Conservation (phyloP, 2,329 filamentous ascomycete species). For the Fusarium lyarnte region DNA sequence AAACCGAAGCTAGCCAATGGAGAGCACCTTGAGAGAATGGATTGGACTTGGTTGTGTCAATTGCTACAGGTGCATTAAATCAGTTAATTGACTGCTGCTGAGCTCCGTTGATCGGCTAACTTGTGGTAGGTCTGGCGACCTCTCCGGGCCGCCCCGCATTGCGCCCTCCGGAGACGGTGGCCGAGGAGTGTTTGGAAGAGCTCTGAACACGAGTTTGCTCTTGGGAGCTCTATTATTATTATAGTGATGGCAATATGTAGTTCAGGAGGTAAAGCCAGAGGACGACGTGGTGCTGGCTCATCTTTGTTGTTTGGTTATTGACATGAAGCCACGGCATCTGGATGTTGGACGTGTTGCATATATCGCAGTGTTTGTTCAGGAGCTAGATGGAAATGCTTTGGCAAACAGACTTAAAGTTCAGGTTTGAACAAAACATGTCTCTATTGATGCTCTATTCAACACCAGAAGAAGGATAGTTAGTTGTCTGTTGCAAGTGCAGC, state of each 20-base stretch:
- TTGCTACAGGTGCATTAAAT: not conserved
- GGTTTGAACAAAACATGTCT: not conserved
- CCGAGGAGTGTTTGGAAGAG: not conserved
- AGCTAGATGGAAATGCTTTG: not conserved
- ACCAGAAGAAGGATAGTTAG: constrained; percentile 1
- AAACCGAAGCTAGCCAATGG: constrained; percentile 10
- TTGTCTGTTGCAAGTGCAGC: not conserved
- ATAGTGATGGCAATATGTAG: not conserved
- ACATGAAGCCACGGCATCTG: not conserved
- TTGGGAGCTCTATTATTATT: not conserved
- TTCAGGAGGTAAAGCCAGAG: not conserved
- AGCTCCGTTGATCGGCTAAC: constrained; percentile 41
- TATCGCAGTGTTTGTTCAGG: not conserved
- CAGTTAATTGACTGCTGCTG: constrained; percentile 21
- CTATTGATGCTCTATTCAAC: constrained; percentile 17
- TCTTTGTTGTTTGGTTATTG: not conserved
- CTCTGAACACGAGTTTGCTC: not conserved
- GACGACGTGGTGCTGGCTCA: not conserved
- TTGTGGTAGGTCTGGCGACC: constrained; percentile 6
- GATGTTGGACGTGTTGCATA: not conserved
- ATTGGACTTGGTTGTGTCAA: not conserved
- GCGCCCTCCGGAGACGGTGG: constrained; percentile 32
- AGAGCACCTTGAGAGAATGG: constrained; percentile 4
- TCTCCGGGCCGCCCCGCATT: constrained; percentile 23
- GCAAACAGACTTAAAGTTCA: not conserved